Base-by-base conservation (phyloP, 2,329 filamentous ascomycete genomes). In the Aspergillus fructus region DNA sequence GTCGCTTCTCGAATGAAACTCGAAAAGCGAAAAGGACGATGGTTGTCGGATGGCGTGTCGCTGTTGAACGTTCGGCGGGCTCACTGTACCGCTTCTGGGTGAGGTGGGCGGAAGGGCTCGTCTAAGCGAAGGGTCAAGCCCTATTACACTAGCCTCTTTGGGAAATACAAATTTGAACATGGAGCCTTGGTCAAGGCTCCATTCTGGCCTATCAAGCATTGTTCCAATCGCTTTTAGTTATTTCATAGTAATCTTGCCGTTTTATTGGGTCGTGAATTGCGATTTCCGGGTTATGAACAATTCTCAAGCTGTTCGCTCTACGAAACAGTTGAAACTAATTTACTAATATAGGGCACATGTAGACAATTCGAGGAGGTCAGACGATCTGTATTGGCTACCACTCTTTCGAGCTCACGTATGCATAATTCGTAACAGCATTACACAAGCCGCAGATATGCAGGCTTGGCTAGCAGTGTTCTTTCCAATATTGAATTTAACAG, bases 51-150 rank as follows among this genome's bases (percentile, higher is more conserved):
- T 66, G 66, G 63, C 64, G 64, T 71, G 73, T 72, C 71, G 70
- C 69, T 73, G 64, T 67, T 66, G 68, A 67, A 68, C 66, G 60
- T 63, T 64, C 62, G 59, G 62, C 63, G 63, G 64, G 62, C 63
- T 61, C 62, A 46, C 59, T 61, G 68, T 66, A 65, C 68, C 63
- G 66, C 67, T 66, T 58, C 49, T 60, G 67, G 64, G 64, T 66
- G 68, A 63, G 68, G 71, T 74, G 72, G 73, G 69, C 64, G 62
- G 64, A 64, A 67, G 66, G 49, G 64, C 71, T 76, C 74, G 73
- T 67, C 72, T 77, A 77, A 77, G 74, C 73, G 74, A 76, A 74
- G 73, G 72, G 62, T 62, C 71, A 64, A 66, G 74, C 74, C 75
- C 75, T 76, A 76, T 64, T 11, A 37, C 62, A 54, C 69, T 73